phyloP scores from a whole-genome alignment of 257 asterid species.

The Nicotiana noctiflora region DNA sequence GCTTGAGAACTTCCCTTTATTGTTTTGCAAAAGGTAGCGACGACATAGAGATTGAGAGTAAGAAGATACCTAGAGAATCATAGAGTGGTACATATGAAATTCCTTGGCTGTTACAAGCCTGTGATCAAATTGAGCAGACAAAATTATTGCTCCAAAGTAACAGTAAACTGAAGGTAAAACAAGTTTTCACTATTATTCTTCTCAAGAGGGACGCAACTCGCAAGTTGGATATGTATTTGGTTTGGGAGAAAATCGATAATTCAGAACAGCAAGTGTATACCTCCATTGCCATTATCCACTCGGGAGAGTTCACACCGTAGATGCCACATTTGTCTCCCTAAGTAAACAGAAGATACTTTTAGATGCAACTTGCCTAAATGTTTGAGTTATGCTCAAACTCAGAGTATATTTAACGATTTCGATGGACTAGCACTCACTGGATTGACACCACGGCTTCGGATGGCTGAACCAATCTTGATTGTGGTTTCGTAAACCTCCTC shows the following conservation, averaged over 20 bases:
- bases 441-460: conserved; percentile 65
- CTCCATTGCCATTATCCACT: conserved; percentile 95
- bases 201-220: neutral
- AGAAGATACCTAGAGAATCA: conserved; percentile 73
- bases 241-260: neutral
- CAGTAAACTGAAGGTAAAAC: neutral
- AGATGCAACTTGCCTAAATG: neutral
- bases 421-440: conserved; percentile 32
- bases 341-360: neutral
- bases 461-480: conserved; percentile 64
- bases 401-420: neutral
- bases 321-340: conserved; percentile 90
- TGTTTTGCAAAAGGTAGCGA: neutral
- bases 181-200: neutral
- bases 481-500: conserved; percentile 44
- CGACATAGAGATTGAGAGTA: neutral
- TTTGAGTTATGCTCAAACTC: neutral
- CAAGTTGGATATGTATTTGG: neutral
- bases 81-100: conserved; percentile 78
- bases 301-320: conserved; percentile 77
- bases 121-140: conserved; percentile 16
- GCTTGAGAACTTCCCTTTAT: neutral
- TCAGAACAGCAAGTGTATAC: conserved; percentile 15
- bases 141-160: neutral
- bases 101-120: conserved; percentile 87